Base-by-base conservation (phyloP, 805 yeast species). In the Candida xiaguanensis region DNA sequence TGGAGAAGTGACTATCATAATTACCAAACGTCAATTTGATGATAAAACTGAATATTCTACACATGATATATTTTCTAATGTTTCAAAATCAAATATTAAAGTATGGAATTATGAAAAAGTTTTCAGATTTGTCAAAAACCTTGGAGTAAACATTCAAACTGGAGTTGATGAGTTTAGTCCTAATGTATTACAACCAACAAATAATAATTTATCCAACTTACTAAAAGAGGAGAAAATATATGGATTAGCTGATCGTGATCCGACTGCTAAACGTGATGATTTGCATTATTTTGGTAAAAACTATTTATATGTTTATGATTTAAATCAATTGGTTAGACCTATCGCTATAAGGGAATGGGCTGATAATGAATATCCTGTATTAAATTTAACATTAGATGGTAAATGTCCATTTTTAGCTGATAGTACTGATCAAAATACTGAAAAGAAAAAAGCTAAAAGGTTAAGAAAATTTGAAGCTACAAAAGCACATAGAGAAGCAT, bases 51-150 rank as follows among this genome's bases (percentile, higher is more conserved):
- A 56, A 9, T 76, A 80, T 54, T 56, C 66, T 45, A 60, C 50
- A 59, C 75, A 47, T 42, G 95, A 90, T 56, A 78, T 87, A 7
- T 74, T 88, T 48, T 68, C 75, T 38, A 74, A 78, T 45, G 95
- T 90, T 4, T 58, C 63, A 23, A 69, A 67, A 35, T 72, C 71
- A 38, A 78, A 77, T 44, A 75, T 84, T 58, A 87, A 90, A 58
- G 84, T 90, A 17, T 91, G 97, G 96, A 78, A 82, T 28, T 81
- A 77, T 51, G 95, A 87, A 40, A 91, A 90, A 59, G 88, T 90
- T 2, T 75, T 80, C 51, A 66, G 96, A 37, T 90, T 90, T 53
- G 70, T 89, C 58, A 75, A 72, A 44, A 78, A 85, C 57, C 63
- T 85, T 50, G 77, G 68, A 38, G 70, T 55, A 39, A 65, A 44